Base-by-base conservation (phyloP, 129 eudicot species). In the Helichrysum umbraculigerum region DNA sequence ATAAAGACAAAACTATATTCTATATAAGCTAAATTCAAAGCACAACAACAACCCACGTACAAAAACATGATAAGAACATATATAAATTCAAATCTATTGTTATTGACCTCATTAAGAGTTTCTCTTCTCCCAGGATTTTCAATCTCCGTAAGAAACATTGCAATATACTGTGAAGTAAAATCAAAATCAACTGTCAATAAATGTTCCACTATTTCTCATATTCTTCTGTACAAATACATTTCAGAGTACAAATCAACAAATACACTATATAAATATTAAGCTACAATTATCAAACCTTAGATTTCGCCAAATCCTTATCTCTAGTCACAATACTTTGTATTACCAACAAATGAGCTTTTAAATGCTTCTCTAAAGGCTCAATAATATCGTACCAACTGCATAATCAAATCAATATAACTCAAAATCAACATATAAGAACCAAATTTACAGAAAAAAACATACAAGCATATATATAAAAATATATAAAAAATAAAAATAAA, bases 361-460 rank as follows among this genome's bases (percentile, higher is more conserved):
- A 83, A 71, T 87, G 86, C 42, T 66, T 73, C 78, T 87, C 84
- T 4, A 88, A 84, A 78, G 88, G 87, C 33, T 70, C 86, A 74
- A 81, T 73, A 34, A 82, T 81, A 80, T 63, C 89, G 80, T 20
- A 73, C 28, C 83, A 68, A 57, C 96, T 87, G 78, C 42, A 79
- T 50, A 44, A 42, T 42, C 4, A 42, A 42, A 42, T 7, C 15
- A 42, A 42, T 5, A 2, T 37, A 37, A 37, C 42, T 6, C 51
- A 78, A 19, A 20, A 17, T 34, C 3, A 21, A 34, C 56, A 72
- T 69, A 19, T 44, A 34, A 4, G 3, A 0, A 25, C 28, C 28
- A 25, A 25, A 25, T 25, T 7, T 10, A 42, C 14, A 25, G 51
- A 42, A 42, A 42, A 42, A 37, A n/a, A 52, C 25, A 5, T 47